Conservation (phyloP, 805 yeast species). For the Kuraishia floccosa region DNA sequence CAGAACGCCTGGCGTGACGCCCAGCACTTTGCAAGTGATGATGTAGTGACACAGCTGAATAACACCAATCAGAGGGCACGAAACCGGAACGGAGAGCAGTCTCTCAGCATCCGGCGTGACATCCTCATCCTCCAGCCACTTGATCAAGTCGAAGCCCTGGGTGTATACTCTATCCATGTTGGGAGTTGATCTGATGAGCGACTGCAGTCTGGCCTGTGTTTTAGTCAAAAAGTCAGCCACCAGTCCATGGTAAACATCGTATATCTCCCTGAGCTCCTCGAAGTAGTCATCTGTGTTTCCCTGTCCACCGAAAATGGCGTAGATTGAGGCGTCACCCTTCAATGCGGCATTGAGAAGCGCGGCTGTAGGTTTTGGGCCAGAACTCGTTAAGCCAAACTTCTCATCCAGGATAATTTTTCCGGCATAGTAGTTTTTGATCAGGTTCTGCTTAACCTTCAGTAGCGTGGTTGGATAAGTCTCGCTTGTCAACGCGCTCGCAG, state of each 20-base stretch:
- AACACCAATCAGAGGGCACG: constrained; percentile 95
- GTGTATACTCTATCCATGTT: constrained; percentile 84
- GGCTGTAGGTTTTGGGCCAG: constrained; percentile 9
- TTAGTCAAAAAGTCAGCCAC: constrained; percentile 59
- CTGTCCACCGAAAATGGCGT: constrained; percentile 96
- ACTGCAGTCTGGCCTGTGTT: constrained; percentile 57
- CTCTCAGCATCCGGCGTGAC: constrained; percentile 85
- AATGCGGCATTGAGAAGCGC: constrained; percentile 58
- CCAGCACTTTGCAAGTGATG: constrained; percentile 74
- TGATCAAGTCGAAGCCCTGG: constrained; percentile 81
- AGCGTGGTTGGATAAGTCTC: constrained; percentile 55
- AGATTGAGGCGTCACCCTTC: constrained; percentile 46
- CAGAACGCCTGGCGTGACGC: constrained; percentile 83
- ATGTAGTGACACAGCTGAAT: constrained; percentile 93
- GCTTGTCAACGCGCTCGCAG: constrained; percentile 53
- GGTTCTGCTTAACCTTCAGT: constrained; percentile 52
- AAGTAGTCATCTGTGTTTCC: constrained; percentile 97
- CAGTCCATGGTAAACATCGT: constrained; percentile 66
- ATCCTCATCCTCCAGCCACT: constrained; percentile 81
- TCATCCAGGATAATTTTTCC: constrained; percentile 19
- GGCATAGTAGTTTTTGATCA: constrained; percentile 68
- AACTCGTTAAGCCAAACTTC: constrained; percentile 11
- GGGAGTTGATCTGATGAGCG: constrained; percentile 57
- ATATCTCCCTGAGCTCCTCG: constrained; percentile 85
- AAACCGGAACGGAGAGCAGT: constrained; percentile 81